Percentiles rank a stretch among this genome's conserved stretches.
These are phyloP conservation scores for Vaccinium macrocarpon DNA, from an alignment of 148 eudicot genomes.

Conservation along the genomic window DNA sequence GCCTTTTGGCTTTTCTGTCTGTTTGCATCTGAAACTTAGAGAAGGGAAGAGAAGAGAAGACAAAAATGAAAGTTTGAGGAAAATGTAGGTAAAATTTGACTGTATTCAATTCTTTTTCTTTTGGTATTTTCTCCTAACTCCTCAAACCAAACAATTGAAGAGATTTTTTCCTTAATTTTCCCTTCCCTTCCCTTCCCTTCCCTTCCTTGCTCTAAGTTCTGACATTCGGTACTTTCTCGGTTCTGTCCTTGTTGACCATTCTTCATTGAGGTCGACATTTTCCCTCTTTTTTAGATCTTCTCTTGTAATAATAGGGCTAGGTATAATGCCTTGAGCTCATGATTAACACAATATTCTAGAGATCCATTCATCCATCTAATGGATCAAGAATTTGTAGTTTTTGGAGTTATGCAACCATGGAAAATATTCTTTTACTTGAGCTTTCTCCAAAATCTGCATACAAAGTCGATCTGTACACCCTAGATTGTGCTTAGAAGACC, in stretches of 20 bases:
- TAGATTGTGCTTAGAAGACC: background rate
- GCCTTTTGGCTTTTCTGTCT: background rate
- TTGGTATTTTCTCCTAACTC: background rate
- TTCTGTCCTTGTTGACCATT: background rate
- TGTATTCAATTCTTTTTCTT: background rate
- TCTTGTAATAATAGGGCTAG: background rate
- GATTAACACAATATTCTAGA: background rate
- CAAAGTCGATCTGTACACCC: background rate
- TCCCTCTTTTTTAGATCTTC: background rate
- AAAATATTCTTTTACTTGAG: background rate
- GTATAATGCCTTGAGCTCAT: constrained; percentile 1
- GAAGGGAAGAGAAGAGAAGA: background rate
- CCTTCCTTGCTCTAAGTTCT: background rate
- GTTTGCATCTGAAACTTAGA: background rate
- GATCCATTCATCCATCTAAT: background rate
- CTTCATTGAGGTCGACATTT: background rate
- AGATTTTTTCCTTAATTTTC: background rate
- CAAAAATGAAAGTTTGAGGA: background rate
- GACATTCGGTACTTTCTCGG: background rate
- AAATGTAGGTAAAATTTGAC: background rate
- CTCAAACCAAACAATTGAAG: background rate
- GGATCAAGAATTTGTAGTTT: background rate
- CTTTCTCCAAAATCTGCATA: background rate
- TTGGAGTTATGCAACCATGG: background rate
- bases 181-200: background rate